These are phyloP conservation scores for Aspergillus neotritici DNA, from an alignment of 2,329 filamentous ascomycete species.

Conservation along the genomic window DNA sequence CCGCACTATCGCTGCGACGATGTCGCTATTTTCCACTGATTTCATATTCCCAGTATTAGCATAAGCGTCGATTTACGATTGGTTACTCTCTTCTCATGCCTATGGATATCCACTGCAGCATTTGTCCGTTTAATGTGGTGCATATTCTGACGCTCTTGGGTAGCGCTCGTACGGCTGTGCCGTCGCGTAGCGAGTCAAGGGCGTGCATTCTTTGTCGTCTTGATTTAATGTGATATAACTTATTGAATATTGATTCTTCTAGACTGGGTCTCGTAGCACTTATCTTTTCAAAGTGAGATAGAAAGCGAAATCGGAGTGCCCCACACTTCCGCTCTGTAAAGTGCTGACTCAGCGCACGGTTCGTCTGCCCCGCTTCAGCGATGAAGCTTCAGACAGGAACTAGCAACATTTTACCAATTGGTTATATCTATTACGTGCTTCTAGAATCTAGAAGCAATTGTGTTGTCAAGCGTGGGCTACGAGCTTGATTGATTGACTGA, in stretches of 20 bases:
- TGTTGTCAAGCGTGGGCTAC: not conserved
- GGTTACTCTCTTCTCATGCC: constrained; percentile 9
- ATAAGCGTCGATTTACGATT: constrained; percentile 27
- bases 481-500: too few species aligned
- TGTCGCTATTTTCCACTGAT: constrained; percentile 6
- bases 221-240: not conserved
- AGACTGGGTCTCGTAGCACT: too few species aligned
- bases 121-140: constrained; percentile 11
- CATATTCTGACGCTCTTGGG: constrained; percentile 10
- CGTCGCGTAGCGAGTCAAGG: not conserved
- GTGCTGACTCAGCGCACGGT: constrained; percentile 1
- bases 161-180: too few species aligned
- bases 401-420: not conserved
- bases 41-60: constrained; percentile 18
- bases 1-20: constrained; percentile 1
- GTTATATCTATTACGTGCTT: too few species aligned
- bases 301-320: not conserved
- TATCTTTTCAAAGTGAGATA: too few species aligned
- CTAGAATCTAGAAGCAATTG: not conserved
- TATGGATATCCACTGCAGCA: constrained; percentile 28
- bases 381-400: not conserved
- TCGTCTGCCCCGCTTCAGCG: not conserved
- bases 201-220: not conserved
- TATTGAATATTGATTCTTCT: too few species aligned
- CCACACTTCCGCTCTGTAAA: not conserved